phyloP scores from a whole-genome alignment of 805 yeast species.

The Pichia insulana region DNA sequence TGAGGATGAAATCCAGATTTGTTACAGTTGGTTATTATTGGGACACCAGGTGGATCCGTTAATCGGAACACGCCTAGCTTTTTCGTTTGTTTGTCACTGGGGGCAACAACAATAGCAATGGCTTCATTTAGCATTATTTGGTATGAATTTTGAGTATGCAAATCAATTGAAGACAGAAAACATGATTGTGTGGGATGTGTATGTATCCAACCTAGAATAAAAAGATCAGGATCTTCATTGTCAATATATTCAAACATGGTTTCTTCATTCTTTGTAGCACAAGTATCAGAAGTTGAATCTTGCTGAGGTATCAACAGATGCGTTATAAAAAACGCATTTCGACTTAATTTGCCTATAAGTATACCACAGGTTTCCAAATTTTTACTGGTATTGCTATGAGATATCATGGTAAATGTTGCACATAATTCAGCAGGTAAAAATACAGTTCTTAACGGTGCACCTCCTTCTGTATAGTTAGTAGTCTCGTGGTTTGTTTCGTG shows the following conservation, averaged over 20 bases:
- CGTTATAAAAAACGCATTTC: conserved; percentile 57
- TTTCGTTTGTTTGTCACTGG: conserved; percentile 33
- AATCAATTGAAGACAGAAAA: conserved; percentile 54
- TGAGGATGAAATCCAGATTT: conserved; percentile 55
- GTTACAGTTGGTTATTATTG: conserved; percentile 42
- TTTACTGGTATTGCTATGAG: conserved; percentile 38
- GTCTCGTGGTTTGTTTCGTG: conserved; percentile 29
- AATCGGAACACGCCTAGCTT: conserved; percentile 50
- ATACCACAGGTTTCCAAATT: conserved; percentile 62
- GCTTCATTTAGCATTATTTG: conserved; percentile 66
- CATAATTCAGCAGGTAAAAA: conserved; percentile 41
- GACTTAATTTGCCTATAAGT: conserved; percentile 50
- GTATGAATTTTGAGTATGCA: conserved; percentile 61
- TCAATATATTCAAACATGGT: conserved; percentile 48
- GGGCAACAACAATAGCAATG: conserved; percentile 59
- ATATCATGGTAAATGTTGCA: conserved; percentile 35
- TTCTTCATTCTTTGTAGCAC: conserved; percentile 54
- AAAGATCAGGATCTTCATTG: conserved; percentile 36
- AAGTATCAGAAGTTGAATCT: conserved; percentile 53
- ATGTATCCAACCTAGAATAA: conserved; percentile 68
- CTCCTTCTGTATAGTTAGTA: conserved; percentile 43
- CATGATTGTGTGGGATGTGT: conserved; percentile 72
- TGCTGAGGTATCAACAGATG: conserved; percentile 56
- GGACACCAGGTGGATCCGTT: conserved; percentile 59
- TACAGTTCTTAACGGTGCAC: conserved; percentile 43